phyloP scores from a whole-genome alignment of 2,329 filamentous ascomycete genomes.

The Colletotrichum costaricense region DNA sequence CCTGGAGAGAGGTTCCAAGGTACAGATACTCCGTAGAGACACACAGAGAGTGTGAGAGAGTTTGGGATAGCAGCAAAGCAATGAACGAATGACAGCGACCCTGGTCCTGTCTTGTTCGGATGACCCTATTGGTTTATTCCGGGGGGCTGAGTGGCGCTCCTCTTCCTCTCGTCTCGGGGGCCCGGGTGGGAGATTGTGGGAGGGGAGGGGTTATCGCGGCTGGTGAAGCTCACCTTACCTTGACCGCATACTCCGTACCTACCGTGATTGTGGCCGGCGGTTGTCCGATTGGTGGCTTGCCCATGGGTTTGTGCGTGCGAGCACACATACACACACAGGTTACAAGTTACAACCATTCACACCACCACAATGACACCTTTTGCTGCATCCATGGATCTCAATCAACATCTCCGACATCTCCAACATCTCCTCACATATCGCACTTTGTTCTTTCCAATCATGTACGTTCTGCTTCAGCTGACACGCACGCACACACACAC shows the following conservation, averaged over 20 bases:
- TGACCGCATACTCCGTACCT: background rate
- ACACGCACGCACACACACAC: background rate
- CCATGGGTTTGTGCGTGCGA: background rate
- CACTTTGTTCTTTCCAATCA: background rate
- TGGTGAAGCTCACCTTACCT: conserved; percentile 1
- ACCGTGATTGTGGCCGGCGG: conserved; percentile 8
- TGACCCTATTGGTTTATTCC: conserved; percentile 17
- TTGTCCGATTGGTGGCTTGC: conserved; percentile 29
- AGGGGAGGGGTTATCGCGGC: conserved; percentile 12
- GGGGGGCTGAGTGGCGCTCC: conserved; percentile 7
- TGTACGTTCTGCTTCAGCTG: background rate
- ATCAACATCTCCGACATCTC: background rate
- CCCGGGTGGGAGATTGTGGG: conserved; percentile 8
- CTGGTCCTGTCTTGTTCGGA: conserved; percentile 1
- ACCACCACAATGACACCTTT: too few species aligned
- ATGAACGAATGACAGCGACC: background rate
- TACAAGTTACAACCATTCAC: too few species aligned
- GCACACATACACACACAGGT: background rate
- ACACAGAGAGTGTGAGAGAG: background rate
- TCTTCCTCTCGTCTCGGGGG: conserved; percentile 9
- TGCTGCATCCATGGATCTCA: background rate
- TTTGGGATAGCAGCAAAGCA: conserved; percentile 13
- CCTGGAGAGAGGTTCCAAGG: background rate
- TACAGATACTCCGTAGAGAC: background rate
- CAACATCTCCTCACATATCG: background rate